These are phyloP conservation scores for Sicyos edulis DNA, from an alignment of 306 rosid species.

Conservation along the genomic window DNA sequence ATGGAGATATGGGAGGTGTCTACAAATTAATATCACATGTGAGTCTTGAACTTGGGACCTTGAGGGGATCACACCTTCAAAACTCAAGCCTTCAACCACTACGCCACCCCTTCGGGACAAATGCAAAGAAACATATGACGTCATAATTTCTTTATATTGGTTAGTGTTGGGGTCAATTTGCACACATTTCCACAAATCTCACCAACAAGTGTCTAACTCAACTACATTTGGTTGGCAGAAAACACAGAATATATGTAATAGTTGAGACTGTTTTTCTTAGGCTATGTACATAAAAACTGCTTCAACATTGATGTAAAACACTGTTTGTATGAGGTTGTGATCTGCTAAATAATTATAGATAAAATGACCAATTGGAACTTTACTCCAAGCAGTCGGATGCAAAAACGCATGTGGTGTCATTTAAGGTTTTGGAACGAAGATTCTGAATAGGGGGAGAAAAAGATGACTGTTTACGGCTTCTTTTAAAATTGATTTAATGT, in stretches of 20 bases:
- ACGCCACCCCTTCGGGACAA: too few relatives aligned
- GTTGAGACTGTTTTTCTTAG: neutral
- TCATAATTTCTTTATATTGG: neutral
- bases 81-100: too few relatives aligned
- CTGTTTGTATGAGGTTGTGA: neutral
- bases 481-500: slow-evolving; percentile 12
- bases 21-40: too few relatives aligned
- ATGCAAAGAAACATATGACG: neutral
- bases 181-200: too few relatives aligned
- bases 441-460: slow-evolving; percentile 10
- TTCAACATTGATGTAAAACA: neutral
- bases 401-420: neutral
- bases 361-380: neutral
- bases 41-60: too few relatives aligned
- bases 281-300: neutral
- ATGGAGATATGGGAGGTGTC: too few relatives aligned
- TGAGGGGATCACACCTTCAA: too few relatives aligned
- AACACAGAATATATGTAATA: neutral
- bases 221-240: too few relatives aligned
- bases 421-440: slow-evolving; percentile 4
- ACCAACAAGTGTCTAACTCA: too few relatives aligned
- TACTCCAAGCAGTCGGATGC: neutral
- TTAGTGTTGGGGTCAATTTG: too few relatives aligned
- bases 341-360: neutral
- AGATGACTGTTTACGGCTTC: neutral